Evolutionary conservation across 352 stramenopile genomes (phyloP).

Genomic region (Globisporangium solare): DNA sequence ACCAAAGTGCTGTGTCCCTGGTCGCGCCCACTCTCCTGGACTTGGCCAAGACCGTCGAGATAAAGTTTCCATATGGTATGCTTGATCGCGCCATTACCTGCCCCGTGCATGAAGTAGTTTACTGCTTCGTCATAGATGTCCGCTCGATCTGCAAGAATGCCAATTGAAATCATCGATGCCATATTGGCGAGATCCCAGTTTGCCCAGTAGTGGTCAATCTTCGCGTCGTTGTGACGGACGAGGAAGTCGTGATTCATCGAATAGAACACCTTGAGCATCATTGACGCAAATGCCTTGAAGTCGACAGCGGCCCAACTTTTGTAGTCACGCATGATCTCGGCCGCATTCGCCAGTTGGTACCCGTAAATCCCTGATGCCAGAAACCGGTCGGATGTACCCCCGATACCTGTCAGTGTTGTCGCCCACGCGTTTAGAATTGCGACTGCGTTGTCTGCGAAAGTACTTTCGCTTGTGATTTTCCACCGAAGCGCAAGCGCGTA

Average conservation of each 20-base stretch:
- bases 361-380: slow-evolving; percentile 20
- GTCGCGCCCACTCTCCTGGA: slow-evolving; percentile 20
- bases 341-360: slow-evolving; percentile 19
- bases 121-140: slow-evolving; percentile 18
- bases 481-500: slow-evolving; percentile 18
- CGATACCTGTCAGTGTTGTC: slow-evolving; percentile 8
- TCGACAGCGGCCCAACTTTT: slow-evolving; percentile 4
- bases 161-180: slow-evolving; percentile 19
- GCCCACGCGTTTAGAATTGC: slow-evolving; percentile 17
- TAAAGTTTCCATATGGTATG: slow-evolving; percentile 15
- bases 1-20: slow-evolving; percentile 16
- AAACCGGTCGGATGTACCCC: slow-evolving; percentile 15
- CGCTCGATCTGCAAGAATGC: slow-evolving; percentile 14
- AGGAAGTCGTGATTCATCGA: slow-evolving; percentile 23
- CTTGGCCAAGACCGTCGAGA: slow-evolving; percentile 13
- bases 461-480: slow-evolving; percentile 13
- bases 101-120: slow-evolving; percentile 16
- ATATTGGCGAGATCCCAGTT: slow-evolving; percentile 22
- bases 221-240: slow-evolving; percentile 17
- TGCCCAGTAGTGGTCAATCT: slow-evolving; percentile 22
- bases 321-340: slow-evolving; percentile 16
- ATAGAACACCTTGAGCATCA: slow-evolving; percentile 19
- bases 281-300: slow-evolving; percentile 11
- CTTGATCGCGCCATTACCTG: slow-evolving; percentile 16
- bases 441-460: slow-evolving; percentile 11